Conservation (phyloP, 805 yeast species). For the Saccharomycodes ludwigii region DNA sequence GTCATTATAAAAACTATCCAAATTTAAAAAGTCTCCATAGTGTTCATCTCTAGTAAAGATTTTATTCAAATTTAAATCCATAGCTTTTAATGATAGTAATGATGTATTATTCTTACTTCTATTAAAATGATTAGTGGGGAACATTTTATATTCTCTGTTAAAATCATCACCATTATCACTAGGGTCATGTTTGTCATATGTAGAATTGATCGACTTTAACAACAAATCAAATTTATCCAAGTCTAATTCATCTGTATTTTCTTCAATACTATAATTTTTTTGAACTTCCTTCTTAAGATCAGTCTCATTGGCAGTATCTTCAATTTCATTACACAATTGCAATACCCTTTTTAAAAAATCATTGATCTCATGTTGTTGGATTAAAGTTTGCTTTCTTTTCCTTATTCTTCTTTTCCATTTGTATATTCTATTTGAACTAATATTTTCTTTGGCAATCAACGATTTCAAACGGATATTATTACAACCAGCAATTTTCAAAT, state of each 20-base stretch:
- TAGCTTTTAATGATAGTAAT: conserved; percentile 40
- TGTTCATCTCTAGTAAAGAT: conserved; percentile 49
- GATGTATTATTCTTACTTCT: no score
- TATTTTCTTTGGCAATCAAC: conserved; percentile 2
- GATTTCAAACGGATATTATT: no score
- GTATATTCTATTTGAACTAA: conserved; percentile 21
- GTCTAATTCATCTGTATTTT: conserved; percentile 14
- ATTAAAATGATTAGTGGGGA: no score
- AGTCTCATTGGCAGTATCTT: no score
- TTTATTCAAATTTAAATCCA: conserved; percentile 33
- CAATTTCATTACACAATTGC: conserved; percentile 4
- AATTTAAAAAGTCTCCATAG: conserved; percentile 53
- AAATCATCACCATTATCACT: conserved; percentile 20
- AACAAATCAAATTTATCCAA: conserved; percentile 28
- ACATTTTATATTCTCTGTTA: conserved; percentile 8
- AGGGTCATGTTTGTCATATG: conserved; percentile 20
- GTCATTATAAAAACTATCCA: conserved; percentile 35
- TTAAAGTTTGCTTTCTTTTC: conserved; percentile 33
- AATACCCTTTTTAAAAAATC: conserved; percentile 36
- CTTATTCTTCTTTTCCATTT: conserved; percentile 29
- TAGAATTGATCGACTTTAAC: conserved; percentile 21
- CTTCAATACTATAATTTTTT: no score
- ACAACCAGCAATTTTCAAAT: no score
- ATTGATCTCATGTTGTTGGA: conserved; percentile 60
- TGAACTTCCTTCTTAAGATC: no score